Percentiles rank a stretch among this genome's conserved stretches.
phyloP scores from a whole-genome alignment of 345 rosid species.

The Pelargonium nanum region DNA sequence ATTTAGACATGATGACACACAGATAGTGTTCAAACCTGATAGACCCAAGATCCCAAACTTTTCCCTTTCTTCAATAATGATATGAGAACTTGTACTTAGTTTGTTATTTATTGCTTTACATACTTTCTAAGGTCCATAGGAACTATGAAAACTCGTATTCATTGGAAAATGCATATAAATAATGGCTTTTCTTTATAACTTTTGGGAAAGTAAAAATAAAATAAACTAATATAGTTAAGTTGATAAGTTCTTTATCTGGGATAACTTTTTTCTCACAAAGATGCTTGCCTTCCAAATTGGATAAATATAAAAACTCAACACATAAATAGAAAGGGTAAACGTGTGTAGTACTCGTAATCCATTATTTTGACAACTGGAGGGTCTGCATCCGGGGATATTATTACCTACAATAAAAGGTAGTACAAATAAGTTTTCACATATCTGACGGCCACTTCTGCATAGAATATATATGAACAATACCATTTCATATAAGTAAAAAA shows the following conservation, averaged over 20 bases:
- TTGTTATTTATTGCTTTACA: not conserved
- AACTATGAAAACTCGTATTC: not conserved
- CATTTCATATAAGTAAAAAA: not conserved
- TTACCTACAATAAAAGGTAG: slow-evolving; percentile 45
- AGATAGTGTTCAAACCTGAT: too few relatives aligned
- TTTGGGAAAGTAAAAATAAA: too few relatives aligned
- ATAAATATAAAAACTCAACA: not conserved
- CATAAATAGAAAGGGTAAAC: not conserved
- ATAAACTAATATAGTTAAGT: too few relatives aligned
- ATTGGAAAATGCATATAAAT: too few relatives aligned
- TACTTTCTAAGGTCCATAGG: not conserved
- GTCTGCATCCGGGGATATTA: slow-evolving; percentile 83
- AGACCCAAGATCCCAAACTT: too few relatives aligned
- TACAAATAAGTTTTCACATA: slow-evolving; percentile 5
- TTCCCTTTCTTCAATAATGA: not conserved
- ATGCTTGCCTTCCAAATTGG: not conserved
- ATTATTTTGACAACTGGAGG: slow-evolving; percentile 90
- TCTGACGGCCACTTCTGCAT: not conserved
- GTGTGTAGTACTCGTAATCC: slow-evolving; percentile 57
- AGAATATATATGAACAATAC: too few relatives aligned
- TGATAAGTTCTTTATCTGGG: not conserved
- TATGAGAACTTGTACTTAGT: not conserved
- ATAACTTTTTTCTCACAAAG: not conserved
- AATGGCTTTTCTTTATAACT: too few relatives aligned
- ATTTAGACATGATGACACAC: too few relatives aligned